Conservation (phyloP, 1,284 basidiomycete genomes). For the Malassezia dermatis region DNA sequence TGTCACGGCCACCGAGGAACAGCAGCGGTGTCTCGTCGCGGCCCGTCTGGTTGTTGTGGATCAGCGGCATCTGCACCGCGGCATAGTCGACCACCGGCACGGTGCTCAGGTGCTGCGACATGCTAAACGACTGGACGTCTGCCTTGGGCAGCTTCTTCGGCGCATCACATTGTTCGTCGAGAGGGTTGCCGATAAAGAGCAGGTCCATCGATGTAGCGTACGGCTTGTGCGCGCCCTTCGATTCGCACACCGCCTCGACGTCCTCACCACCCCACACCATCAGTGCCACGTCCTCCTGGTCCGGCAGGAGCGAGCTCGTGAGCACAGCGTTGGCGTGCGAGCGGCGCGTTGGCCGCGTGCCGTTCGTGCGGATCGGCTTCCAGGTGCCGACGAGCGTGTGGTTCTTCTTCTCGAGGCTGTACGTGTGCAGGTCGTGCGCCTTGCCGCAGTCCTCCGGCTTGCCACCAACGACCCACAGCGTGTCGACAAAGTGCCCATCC, state of each 20-base stretch:
- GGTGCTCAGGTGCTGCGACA: not conserved
- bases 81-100: constrained; percentile 36
- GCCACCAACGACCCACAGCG: constrained; percentile 23
- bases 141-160: not conserved
- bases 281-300: constrained; percentile 10
- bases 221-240: not conserved
- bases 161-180: not conserved
- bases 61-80: constrained; percentile 17
- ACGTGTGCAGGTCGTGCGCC: constrained; percentile 8
- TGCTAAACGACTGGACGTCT: not conserved
- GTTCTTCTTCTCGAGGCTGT: constrained; percentile 10
- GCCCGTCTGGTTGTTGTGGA: not conserved
- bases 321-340: constrained; percentile 13
- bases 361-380: constrained; percentile 2
- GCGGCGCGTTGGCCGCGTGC: constrained; percentile 7
- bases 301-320: constrained; percentile 8
- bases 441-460: constrained; percentile 17
- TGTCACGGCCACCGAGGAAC: constrained; percentile 44
- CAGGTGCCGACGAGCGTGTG: constrained; percentile 1
- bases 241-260: constrained; percentile 4
- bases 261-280: constrained; percentile 23
- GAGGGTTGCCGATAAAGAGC: not conserved
- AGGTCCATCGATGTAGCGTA: constrained; percentile 6
- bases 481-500: constrained; percentile 6
- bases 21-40: constrained; percentile 20